phyloP scores from a whole-genome alignment of 2,329 filamentous ascomycete species.

The Fragosphaeria purpurea region DNA sequence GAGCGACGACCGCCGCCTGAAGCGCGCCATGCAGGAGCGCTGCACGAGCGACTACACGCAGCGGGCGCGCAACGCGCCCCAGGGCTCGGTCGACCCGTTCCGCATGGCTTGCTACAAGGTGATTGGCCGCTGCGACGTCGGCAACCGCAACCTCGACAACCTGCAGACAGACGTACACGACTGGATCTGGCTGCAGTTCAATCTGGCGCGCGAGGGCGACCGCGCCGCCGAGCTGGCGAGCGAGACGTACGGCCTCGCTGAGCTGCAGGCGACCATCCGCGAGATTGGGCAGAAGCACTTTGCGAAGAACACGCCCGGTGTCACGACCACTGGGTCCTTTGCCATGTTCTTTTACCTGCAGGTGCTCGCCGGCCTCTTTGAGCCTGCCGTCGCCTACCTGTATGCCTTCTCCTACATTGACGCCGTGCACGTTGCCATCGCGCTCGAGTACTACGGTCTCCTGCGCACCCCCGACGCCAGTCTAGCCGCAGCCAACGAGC shows the following conservation, averaged over 20 bases:
- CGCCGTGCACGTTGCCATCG: constrained; percentile 89
- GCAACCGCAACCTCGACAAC: constrained; percentile 53
- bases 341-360: constrained; percentile 93
- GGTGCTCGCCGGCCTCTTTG: constrained; percentile 83
- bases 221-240: constrained; percentile 53
- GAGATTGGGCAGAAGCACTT: constrained; percentile 92
- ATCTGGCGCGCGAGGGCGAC: constrained; percentile 53
- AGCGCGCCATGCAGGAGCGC: constrained; percentile 69
- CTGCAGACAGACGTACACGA: constrained; percentile 57
- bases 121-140: constrained; percentile 67
- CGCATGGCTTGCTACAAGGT: constrained; percentile 97
- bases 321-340: constrained; percentile 60
- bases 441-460: constrained; percentile 79
- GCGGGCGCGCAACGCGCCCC: constrained; percentile 70
- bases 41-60: constrained; percentile 87
- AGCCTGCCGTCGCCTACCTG: constrained; percentile 83
- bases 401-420: constrained; percentile 88
- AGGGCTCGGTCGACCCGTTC: constrained; percentile 86
- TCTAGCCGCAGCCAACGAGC: constrained; percentile 56
- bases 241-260: constrained; percentile 53
- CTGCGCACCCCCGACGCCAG: constrained; percentile 73
- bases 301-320: constrained; percentile 67
- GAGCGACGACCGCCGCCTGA: constrained; percentile 65
- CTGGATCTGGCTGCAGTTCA: constrained; percentile 65
- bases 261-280: constrained; percentile 68